Base-by-base conservation (phyloP, 1,284 basidiomycete species). In the Rhodotorula sp. region DNA sequence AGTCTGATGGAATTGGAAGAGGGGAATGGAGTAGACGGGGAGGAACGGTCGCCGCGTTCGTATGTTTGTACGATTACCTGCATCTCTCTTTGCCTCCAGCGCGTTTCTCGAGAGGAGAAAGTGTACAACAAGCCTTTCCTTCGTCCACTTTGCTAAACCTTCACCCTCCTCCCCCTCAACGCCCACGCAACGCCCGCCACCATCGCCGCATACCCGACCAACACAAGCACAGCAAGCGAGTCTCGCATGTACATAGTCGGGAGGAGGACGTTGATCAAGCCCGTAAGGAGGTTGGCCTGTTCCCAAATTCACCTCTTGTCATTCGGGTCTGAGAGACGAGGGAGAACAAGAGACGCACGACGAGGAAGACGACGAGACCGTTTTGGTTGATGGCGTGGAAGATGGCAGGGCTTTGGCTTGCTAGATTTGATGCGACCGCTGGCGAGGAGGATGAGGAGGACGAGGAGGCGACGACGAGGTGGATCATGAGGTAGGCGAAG, bases 201-300 rank as follows among this genome's bases (percentile, higher is more conserved):
- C 1, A 79, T 82, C 24, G 85, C 82, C 4, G 86, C 83, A 80
- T 99, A 98, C 1, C 76, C 77, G 5, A 82, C 74, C 17, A 98
- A 80, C 27, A 95, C 84, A 10, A 82, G 59, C 83, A 95, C 84
- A 2, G 91, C 88, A 48, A 81, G 77, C 32, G 68, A 64, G 66
- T 88, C 82, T 0, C 84, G 80, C 20, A 84, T 84, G 77, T 94
- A 92, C 87, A 98, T 94, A 8, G 93, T 97, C 75, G 83, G 80
- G 72, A 94, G 84, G 1, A 85, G 84, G 29, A 98, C 76, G 79
- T 98, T 99, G 71, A 96, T 83, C 24, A 91, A 72, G 0, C 95
- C 95, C 0, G 95, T 99, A 34, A 87, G 79, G 0, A 96, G 79
- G 79, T 99, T 99, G 0, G 93, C 90, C 90, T 93, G 75, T 1